A percentile compares a stretch with the other conserved stretches of the same genome.
phyloP scores from a whole-genome alignment of 495 filamentous ascomycete genomes.

The Barbatosphaeria neglecta region DNA sequence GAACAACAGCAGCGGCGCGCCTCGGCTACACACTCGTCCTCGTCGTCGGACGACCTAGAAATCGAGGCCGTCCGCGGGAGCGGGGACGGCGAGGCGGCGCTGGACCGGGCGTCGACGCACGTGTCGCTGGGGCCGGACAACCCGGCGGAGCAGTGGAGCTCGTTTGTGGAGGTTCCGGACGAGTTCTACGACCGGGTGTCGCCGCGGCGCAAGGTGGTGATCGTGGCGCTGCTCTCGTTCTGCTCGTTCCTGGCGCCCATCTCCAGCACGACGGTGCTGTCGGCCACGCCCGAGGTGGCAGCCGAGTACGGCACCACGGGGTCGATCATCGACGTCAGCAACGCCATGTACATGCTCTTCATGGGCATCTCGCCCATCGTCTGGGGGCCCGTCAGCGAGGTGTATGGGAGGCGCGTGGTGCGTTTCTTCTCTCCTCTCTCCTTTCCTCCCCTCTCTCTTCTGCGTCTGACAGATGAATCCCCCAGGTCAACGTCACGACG shows the following conservation, averaged over 20 bases:
- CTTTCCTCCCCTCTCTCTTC: too few relatives aligned
- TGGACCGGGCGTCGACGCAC: conserved; percentile 1
- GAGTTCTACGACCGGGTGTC: conserved; percentile 44
- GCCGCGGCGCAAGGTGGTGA: conserved; percentile 41
- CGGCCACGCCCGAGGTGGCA: conserved; percentile 58
- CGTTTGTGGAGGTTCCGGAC: conserved; percentile 29
- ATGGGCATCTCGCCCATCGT: conserved; percentile 58
- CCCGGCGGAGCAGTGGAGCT: conserved; percentile 26
- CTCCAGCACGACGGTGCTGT: conserved; percentile 56
- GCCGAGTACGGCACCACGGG: conserved; percentile 48
- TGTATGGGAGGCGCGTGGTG: conserved; percentile 52
- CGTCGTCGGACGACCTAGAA: neutral
- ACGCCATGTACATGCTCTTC: conserved; percentile 56
- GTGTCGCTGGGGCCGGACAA: conserved; percentile 21
- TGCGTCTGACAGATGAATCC: neutral
- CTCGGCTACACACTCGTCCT: neutral
- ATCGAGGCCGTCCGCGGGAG: neutral
- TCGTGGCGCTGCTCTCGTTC: conserved; percentile 52
- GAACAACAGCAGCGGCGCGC: neutral
- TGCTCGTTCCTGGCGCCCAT: conserved; percentile 59
- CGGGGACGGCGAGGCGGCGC: neutral
- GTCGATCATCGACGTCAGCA: conserved; percentile 55
- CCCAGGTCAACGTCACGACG: conserved; percentile 38
- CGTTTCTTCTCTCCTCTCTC: conserved; percentile 12
- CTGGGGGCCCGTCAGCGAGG: conserved; percentile 58